Conservation (phyloP, 2,329 filamentous ascomycete species). For the Penicillium nordicum region DNA sequence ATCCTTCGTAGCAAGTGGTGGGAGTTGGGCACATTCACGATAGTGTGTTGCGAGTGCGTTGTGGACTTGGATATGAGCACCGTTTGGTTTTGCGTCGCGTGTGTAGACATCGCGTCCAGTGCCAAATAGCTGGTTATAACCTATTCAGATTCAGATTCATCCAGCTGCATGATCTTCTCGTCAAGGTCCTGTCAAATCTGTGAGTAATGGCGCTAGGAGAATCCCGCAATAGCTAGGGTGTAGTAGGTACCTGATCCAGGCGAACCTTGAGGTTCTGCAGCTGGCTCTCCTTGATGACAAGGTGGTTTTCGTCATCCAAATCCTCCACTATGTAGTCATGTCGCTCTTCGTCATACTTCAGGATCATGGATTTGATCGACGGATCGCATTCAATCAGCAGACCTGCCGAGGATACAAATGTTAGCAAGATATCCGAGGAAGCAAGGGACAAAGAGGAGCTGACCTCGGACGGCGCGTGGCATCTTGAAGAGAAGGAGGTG, state of each 20-base stretch:
- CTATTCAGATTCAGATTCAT: constrained; percentile 46
- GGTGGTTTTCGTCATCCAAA: constrained; percentile 44
- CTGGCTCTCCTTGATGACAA: constrained; percentile 48
- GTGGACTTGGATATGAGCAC: not conserved
- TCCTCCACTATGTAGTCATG: constrained; percentile 50
- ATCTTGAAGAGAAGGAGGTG: constrained; percentile 22
- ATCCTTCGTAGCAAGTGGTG: not conserved
- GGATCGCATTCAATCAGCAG: constrained; percentile 49
- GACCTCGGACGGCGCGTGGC: constrained; percentile 44
- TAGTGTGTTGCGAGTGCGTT: not conserved
- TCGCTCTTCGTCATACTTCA: constrained; percentile 47
- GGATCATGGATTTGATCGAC: constrained; percentile 49
- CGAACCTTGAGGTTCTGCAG: constrained; percentile 42
- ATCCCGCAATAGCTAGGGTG: not conserved
- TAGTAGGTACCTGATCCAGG: constrained; percentile 37
- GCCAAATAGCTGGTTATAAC: not conserved
- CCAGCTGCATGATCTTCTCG: constrained; percentile 47
- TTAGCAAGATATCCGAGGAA: not conserved
- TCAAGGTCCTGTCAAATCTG: constrained; percentile 41
- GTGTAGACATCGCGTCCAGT: not conserved
- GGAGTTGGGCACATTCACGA: not conserved
- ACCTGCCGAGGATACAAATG: constrained; percentile 26
- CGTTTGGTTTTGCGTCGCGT: not conserved
- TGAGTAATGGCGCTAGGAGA: not conserved
- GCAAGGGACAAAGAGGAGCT: not conserved